Conservation (phyloP, 306 rosid species). For the Vicia sativa region DNA sequence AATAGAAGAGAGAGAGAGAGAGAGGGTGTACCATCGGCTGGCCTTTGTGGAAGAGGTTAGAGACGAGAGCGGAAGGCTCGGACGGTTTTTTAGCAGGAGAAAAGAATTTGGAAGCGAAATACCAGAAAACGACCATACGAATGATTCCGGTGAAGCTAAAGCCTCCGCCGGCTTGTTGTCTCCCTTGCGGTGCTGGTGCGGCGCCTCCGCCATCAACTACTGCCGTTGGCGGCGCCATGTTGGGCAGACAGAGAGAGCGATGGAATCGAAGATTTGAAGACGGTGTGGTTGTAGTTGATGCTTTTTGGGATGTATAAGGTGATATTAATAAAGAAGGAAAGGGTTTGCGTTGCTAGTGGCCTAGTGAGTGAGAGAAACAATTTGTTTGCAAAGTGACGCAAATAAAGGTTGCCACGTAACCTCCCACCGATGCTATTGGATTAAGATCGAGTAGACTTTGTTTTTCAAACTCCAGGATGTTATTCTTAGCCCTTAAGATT, state of each 20-base stretch:
- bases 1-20: not conserved
- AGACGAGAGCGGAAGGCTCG: conserved; percentile 63
- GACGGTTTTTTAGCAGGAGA: conserved; percentile 72
- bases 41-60: conserved; percentile 73
- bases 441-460: not conserved
- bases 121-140: conserved; percentile 94
- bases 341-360: not conserved
- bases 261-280: conserved; percentile 38
- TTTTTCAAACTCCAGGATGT: not conserved
- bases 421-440: not conserved
- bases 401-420: not conserved
- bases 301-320: not conserved
- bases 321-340: not conserved
- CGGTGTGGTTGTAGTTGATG: not conserved
- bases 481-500: not conserved
- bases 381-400: not conserved
- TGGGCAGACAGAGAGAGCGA: conserved; percentile 30
- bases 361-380: not conserved
- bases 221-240: conserved; percentile 75
- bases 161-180: conserved; percentile 58
- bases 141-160: conserved; percentile 78
- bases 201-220: conserved; percentile 49
- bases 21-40: conserved; percentile 62
- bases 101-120: conserved; percentile 94
- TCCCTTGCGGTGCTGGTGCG: conserved; percentile 43